These are phyloP conservation scores for Tarenaya hassleriana DNA, from an alignment of 345 rosid species.

Conservation along the genomic window DNA sequence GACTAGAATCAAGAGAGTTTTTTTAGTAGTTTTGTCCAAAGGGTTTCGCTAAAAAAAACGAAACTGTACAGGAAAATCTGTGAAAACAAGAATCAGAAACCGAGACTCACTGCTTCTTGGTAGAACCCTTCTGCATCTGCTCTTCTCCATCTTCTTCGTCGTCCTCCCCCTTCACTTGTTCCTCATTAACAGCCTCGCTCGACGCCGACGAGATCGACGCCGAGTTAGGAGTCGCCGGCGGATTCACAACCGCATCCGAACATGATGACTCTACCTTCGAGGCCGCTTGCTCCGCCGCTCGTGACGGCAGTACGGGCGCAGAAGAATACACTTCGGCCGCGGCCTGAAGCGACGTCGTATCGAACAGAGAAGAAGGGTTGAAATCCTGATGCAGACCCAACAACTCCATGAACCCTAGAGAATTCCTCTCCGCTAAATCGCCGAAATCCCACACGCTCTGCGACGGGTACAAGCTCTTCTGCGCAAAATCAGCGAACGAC, in stretches of 20 bases:
- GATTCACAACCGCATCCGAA: conserved; percentile 30
- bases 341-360: no score
- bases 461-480: conserved; percentile 22
- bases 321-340: no score
- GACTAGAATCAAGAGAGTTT: no score
- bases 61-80: not conserved
- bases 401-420: conserved; percentile 64
- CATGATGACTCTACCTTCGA: conserved; percentile 26
- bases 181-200: conserved; percentile 44
- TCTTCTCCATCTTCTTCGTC: conserved; percentile 35
- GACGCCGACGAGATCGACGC: conserved; percentile 62
- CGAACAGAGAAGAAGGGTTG: conserved; percentile 32
- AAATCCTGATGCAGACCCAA: conserved; percentile 51
- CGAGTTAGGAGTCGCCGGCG: conserved; percentile 60
- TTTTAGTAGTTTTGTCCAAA: no score
- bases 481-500: conserved; percentile 31
- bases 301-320: conserved; percentile 18
- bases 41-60: conserved; percentile 27
- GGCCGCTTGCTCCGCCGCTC: not conserved
- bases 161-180: conserved; percentile 30
- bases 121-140: conserved; percentile 29
- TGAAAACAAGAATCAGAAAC: not conserved
- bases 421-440: conserved; percentile 33
- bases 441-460: conserved; percentile 30
- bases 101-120: conserved; percentile 49